Base-by-base conservation (phyloP, 768 basidiomycete genomes). In the Lactifluus piperatus region DNA sequence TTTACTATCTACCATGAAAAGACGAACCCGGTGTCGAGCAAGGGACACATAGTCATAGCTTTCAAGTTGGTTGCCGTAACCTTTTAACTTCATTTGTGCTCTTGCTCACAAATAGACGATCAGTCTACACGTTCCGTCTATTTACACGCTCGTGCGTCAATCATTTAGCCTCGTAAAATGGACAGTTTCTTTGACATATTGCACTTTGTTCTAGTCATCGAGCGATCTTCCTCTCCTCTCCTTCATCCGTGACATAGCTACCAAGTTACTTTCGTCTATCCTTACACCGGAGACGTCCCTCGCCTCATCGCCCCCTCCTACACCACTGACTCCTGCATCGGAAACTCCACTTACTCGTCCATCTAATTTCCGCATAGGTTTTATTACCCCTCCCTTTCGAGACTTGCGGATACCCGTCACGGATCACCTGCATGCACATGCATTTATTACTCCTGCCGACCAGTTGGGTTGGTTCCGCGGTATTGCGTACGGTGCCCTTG, bases 381-480 rank as follows among this genome's bases (percentile, higher is more conserved):
- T 89, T 73, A 88, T 89, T 61, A 86, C 86, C 0, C 82, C 85
- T 16, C 87, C 86, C 0, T 87, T 88, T 73, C 82, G 77, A 65
- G 88, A 90, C 68, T 81, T 73, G 71, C 87, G 86, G 69, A 87
- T 89, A 43, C 88, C 88, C 14, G 81, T 90, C 49, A 85, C 82
- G 27, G 87, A 89, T 70, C 88, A 90, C 68, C 77, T 89, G 27
- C 88, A 90, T 68, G 81, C 80, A 0, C 88, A 91, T 69, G 88
- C 85, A 6, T 89, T 82, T 68, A 77, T 88, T 51, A 74, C 73
- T 13, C 81, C 84, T 11, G 75, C 81, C 7, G 84, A 91, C 69
- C 74, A 78, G 32, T 72, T 83, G 66, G 85, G 86, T 51, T 91
- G 86, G 87, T 85, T 82, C 80, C 75, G 88, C 66, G 76, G 78